phyloP scores from a whole-genome alignment of 192 early-diverging fungal species.

The Entomortierella lignicola region DNA sequence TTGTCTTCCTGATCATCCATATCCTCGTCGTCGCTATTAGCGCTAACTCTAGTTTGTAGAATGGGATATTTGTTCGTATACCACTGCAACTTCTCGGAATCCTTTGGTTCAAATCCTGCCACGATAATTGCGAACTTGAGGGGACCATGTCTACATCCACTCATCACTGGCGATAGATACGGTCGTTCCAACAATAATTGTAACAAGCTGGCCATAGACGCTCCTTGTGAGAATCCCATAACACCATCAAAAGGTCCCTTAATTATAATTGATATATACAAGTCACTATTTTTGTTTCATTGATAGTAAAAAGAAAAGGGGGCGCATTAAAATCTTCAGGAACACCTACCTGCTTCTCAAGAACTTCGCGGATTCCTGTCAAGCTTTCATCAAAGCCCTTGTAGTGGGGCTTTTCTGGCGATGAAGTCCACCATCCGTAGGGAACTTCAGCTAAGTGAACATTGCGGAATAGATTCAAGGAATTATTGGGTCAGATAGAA shows the following conservation, averaged over 20 bases:
- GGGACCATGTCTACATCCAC: slow-evolving; percentile 35
- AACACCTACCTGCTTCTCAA: slow-evolving; percentile 54
- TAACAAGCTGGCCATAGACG: slow-evolving; percentile 60
- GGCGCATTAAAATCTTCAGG: background rate
- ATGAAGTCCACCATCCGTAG: slow-evolving; percentile 61
- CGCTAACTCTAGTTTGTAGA: background rate
- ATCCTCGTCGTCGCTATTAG: background rate
- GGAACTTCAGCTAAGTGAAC: slow-evolving; percentile 38
- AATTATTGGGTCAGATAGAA: background rate
- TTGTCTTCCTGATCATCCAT: slow-evolving; percentile 2
- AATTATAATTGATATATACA: background rate
- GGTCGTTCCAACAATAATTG: slow-evolving; percentile 55
- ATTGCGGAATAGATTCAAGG: background rate
- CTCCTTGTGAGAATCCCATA: slow-evolving; percentile 69
- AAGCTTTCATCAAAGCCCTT: slow-evolving; percentile 61
- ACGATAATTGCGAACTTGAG: slow-evolving; percentile 62
- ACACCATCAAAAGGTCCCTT: slow-evolving; percentile 68
- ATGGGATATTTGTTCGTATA: slow-evolving; percentile 36
- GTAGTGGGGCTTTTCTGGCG: slow-evolving; percentile 41
- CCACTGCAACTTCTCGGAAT: slow-evolving; percentile 29
- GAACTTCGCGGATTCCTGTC: slow-evolving; percentile 46
- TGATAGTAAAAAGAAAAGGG: background rate
- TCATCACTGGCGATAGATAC: slow-evolving; percentile 46
- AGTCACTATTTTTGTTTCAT: too few relatives aligned
- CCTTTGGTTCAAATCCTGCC: slow-evolving; percentile 58